Evolutionary conservation across 176 grass and related monocot genomes (phyloP), one percentile per base, ranked within the genome.

Genomic region (Aegilops bicornis): DNA sequence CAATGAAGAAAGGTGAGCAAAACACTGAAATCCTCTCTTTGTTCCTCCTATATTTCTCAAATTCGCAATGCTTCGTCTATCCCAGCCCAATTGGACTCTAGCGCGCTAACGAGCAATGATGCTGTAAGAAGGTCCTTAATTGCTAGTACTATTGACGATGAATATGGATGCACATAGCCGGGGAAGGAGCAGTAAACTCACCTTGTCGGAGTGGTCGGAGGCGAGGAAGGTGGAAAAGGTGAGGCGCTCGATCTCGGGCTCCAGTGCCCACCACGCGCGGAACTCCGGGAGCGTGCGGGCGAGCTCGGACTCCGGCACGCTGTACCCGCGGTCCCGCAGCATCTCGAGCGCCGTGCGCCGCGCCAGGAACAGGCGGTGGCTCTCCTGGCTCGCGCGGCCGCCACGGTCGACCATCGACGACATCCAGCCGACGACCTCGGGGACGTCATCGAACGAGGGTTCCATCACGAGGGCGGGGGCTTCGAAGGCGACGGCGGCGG

Each of bases 301-400:
- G 76, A 96, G 67, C 39, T 91, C 88, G 15, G 32, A 66, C 69
- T 91, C 88, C 45, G 76, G 70, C 20, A 98, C 86, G 52, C 15
- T 29, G 82, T 92, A 92, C 50, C 92, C 90, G 25, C 96, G 96
- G 84, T 98, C 93, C 16, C 90, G 91, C 31, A 98, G 88, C 93
- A 98, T 98, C 90, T 98, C 93, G 68, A 96, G 82, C 58, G 83
- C 85, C 62, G 96, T 98, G 20, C 93, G 96, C 24, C 90, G 92
- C 74, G 91, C 96, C 68, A 96, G 90, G 90, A 96, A 98, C 66
- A 94, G 88, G 30, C 93, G 97, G 66, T 86, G 76, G 77, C 87
- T 92, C 82, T 98, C 96, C 64, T 90, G 79, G 78, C 78, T 87
- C 69, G 89, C 76, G 78, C 81, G 83, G 43, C 87, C 96, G 19